These are phyloP conservation scores for Pseudogymnoascus sp. DNA, from an alignment of 2,329 filamentous ascomycete species.

Conservation along the genomic window DNA sequence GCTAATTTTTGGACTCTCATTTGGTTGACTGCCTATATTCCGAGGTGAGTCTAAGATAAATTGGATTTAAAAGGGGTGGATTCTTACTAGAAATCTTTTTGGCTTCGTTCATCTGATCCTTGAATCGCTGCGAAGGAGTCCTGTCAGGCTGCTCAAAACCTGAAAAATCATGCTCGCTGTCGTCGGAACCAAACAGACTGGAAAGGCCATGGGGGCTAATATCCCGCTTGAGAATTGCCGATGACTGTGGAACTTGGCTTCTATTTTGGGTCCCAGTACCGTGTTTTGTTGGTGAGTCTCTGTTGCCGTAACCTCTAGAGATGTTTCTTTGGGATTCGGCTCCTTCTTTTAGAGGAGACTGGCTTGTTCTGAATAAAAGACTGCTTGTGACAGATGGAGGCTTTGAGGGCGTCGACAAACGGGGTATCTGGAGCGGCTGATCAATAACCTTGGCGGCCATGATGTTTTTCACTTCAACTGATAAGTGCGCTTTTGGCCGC, in stretches of 20 bases:
- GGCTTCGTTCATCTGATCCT: not conserved
- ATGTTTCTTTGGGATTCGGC: not conserved
- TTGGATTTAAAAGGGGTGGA: not conserved
- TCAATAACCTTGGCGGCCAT: not conserved
- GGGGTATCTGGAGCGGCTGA: not conserved
- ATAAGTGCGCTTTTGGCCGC: not conserved
- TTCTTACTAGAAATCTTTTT: not conserved
- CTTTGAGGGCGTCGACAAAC: not conserved
- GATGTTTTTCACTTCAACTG: not conserved
- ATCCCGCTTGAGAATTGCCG: not conserved
- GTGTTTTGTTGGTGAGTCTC: not conserved
- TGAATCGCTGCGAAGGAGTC: not conserved
- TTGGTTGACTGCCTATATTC: not conserved
- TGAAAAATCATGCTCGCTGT: not conserved
- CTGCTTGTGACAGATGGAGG: not conserved
- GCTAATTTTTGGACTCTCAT: not conserved
- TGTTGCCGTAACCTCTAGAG: not conserved
- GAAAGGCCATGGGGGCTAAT: not conserved
- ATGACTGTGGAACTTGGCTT: not conserved
- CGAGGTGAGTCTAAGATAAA: not conserved
- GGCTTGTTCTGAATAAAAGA: not conserved
- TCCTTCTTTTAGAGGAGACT: not conserved
- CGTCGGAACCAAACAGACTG: not conserved
- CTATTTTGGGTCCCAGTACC: not conserved
- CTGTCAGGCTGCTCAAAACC: not conserved